These are phyloP conservation scores for Betula pendula DNA, from an alignment of 306 rosid species.

Conservation along the genomic window DNA sequence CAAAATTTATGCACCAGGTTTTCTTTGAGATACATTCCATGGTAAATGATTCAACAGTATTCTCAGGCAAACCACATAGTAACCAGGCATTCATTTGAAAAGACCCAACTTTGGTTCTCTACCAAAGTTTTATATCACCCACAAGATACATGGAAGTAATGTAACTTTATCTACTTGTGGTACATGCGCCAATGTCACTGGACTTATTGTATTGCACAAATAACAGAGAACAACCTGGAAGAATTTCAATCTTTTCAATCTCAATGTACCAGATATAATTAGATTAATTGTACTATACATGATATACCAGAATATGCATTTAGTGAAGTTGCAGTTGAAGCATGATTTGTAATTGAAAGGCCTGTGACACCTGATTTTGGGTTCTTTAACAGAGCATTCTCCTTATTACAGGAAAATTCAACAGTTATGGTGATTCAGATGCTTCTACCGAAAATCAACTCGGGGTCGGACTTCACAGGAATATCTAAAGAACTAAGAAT, in stretches of 20 bases:
- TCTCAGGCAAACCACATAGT: not conserved
- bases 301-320: no score
- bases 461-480: not conserved
- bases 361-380: not conserved
- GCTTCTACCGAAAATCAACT: not conserved
- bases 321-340: no score
- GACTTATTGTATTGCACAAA: no score
- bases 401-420: not conserved
- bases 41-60: not conserved
- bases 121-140: no score
- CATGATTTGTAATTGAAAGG: no score
- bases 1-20: not conserved
- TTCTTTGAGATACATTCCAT: not conserved
- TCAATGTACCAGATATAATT: no score
- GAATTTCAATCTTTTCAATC: no score
- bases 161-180: no score
- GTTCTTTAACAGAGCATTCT: not conserved
- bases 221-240: no score
- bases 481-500: not conserved
- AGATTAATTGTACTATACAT: no score
- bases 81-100: not conserved
- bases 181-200: no score
- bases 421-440: not conserved
- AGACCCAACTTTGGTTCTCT: not conserved
- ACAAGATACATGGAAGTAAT: no score